Evolutionary conservation across 73 alveolate species (phyloP).

Genomic region (Paramecium caudatum): DNA sequence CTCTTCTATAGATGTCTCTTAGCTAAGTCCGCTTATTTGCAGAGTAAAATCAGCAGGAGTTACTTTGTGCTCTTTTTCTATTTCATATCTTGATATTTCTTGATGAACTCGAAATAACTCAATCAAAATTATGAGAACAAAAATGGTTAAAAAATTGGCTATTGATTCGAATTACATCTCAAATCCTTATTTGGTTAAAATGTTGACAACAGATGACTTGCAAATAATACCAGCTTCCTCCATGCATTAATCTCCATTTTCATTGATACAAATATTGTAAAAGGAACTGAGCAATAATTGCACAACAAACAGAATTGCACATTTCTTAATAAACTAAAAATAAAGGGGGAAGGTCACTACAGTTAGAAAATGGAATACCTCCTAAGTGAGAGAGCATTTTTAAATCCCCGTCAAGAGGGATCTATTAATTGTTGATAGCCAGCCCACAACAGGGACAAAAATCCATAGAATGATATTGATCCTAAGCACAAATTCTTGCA

Average conservation of each 20-base stretch:
- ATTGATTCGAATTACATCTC: not conserved
- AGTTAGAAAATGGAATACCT: not conserved
- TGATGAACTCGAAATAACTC: conserved; percentile 19
- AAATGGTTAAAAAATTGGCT: not conserved
- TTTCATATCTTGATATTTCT: not conserved
- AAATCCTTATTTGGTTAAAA: not conserved
- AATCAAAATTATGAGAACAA: conserved; percentile 61
- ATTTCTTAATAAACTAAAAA: conserved; percentile 52
- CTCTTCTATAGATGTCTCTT: no score
- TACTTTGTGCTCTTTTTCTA: not conserved
- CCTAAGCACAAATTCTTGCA: not conserved
- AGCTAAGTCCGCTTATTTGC: conserved; percentile 6
- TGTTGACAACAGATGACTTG: conserved; percentile 6
- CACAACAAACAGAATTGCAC: conserved; percentile 40
- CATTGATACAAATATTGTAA: conserved; percentile 13
- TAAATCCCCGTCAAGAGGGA: not conserved
- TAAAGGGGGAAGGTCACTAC: conserved; percentile 54
- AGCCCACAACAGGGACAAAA: conserved; percentile 65
- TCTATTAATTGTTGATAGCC: not conserved
- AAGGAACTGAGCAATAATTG: conserved; percentile 49
- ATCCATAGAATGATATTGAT: not conserved
- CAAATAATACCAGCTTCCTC: conserved; percentile 19
- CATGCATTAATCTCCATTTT: not conserved
- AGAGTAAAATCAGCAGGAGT: conserved; percentile 56
- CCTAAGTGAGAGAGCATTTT: conserved; percentile 11